Evolutionary conservation across 345 rosid genomes (phyloP), one percentile per base, ranked within the genome.

Genomic region (Stellera chamaejasme): DNA sequence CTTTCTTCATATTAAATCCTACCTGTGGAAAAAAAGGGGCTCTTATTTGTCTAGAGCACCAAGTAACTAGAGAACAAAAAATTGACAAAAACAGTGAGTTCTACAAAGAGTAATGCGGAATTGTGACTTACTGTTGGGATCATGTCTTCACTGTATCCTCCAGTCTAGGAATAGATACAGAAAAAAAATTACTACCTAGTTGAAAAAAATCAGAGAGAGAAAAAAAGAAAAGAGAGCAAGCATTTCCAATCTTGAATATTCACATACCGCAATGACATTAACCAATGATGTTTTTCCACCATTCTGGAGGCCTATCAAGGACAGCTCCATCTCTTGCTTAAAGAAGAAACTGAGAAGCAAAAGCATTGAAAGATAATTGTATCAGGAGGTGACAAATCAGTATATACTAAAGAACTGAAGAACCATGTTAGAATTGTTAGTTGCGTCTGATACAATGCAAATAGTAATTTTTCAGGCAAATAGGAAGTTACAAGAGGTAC

Each of bases 1-100:
- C 96, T 63, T 84, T 87, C 75, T 82, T 82, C 96, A 87, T 87
- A 69, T 87, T 84, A 73, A 87, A 87, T 42, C 91, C 96, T 2
- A 87, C 96, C 96, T 87, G 73, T 11, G 55, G 45, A 16, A 11
- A 64, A 41, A 56, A 32, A 50, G 6, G 54, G 26, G n/a, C 36
- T 11, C 13, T 46, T 49, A 25, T 55, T 44, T 43, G 27, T 62
- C 44, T 36, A 14, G 1, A 19, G 23, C 14, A 6, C 12, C 12
- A 56, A 0, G 9, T 5, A 43, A 16, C 27, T 48, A 2, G 7
- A 10, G 50, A 11, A 52, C 12, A 5, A 14, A n/a, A 45, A n/a
- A 45, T 54, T 23, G 26, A 46, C 13, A n/a, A 25, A 66, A 36
- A 45, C 23, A 27, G 56, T 11, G 58, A 48, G 15, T 66, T 43